Evolutionary conservation across 2,329 filamentous ascomycete genomes (phyloP).

Genomic region (Penicillium sp.): DNA sequence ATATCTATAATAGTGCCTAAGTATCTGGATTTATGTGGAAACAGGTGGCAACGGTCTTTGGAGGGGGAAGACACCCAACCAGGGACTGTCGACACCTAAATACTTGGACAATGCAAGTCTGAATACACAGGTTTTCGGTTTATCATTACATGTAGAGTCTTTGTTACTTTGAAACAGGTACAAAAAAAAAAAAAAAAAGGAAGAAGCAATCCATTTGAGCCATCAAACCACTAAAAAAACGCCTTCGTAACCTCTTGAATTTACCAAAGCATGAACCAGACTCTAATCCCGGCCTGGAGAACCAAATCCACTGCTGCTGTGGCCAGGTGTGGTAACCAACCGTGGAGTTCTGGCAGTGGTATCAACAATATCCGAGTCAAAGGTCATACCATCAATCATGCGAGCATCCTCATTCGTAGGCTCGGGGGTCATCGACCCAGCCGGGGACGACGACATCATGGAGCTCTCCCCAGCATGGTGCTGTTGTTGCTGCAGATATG

Average conservation of each 20-base stretch:
- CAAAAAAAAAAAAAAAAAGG: constrained; percentile 8
- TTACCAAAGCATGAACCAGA: constrained; percentile 1
- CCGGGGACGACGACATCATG: constrained; percentile 42
- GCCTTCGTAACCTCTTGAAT: constrained; percentile 12
- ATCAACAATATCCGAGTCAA: constrained; percentile 61
- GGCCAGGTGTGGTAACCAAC: constrained; percentile 40
- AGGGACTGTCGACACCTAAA: not conserved
- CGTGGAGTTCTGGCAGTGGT: constrained; percentile 61
- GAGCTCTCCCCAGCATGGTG: constrained; percentile 31
- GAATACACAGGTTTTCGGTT: not conserved
- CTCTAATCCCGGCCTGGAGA: constrained; percentile 23
- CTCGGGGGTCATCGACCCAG: constrained; percentile 42
- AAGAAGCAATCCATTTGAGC: not conserved
- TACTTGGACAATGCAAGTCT: not conserved
- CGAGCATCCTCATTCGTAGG: constrained; percentile 53
- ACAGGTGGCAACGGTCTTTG: constrained; percentile 1
- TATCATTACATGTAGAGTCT: not conserved
- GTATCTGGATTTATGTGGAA: not conserved
- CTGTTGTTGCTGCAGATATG: constrained; percentile 27
- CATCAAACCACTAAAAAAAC: constrained; percentile 10
- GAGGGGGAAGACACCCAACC: not conserved
- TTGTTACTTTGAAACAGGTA: not conserved
- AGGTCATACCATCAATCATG: constrained; percentile 66
- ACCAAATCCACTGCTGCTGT: constrained; percentile 14
- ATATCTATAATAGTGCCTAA: not conserved